Conservation (phyloP, 2,329 filamentous ascomycete genomes). For the Sporothrix euskadiensis region DNA sequence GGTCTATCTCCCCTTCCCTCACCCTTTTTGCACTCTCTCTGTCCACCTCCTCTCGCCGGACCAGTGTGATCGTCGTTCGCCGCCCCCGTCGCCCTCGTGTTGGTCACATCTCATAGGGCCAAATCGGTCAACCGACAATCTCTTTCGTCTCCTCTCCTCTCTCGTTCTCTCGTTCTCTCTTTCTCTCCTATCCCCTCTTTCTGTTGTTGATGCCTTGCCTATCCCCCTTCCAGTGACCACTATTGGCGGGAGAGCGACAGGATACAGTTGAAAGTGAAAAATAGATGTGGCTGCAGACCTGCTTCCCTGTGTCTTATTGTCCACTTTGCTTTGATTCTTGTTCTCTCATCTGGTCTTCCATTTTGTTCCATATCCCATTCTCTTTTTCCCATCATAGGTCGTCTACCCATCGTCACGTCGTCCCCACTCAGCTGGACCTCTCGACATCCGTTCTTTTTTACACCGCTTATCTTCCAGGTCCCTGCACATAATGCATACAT, state of each 20-base stretch:
- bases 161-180: neutral
- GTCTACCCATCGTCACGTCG: neutral
- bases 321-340: neutral
- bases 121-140: slow-evolving; percentile 12
- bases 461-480: neutral
- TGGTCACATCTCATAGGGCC: slow-evolving; percentile 1
- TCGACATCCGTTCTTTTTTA: neutral
- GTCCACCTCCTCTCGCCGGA: neutral
- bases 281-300: neutral
- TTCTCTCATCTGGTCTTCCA: neutral
- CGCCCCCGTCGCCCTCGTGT: slow-evolving; percentile 9
- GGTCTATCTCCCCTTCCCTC: no score
- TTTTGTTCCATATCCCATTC: no score
- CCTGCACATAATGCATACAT: neutral
- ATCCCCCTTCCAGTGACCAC: neutral
- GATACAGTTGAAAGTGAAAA: neutral
- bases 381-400: neutral
- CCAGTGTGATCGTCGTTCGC: slow-evolving; percentile 13
- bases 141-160: neutral
- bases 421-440: neutral
- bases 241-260: slow-evolving; percentile 15
- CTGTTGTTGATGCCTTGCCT: neutral
- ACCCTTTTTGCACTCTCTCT: neutral
- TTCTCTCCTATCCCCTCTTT: neutral
- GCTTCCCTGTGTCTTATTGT: neutral